Evolutionary conservation across 2,329 filamentous ascomycete species (phyloP).

Genomic region (Sporothrix schenckii): DNA sequence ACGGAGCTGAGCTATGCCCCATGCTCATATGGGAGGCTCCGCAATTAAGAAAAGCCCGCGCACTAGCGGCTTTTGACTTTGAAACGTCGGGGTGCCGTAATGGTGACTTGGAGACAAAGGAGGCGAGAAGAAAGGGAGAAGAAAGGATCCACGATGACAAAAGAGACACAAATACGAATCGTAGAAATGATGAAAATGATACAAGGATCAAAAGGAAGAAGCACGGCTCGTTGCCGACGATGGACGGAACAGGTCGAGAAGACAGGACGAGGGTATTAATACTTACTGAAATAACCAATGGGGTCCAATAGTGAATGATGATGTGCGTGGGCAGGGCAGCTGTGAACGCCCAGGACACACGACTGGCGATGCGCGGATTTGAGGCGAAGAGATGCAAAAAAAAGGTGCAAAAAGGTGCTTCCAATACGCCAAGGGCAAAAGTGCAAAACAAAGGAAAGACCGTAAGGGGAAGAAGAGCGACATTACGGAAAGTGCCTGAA

Average conservation of each 20-base stretch:
- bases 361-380: neutral
- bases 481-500: too few species aligned
- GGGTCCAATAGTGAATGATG: neutral
- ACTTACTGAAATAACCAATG: conserved; percentile 13
- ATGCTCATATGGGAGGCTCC: neutral
- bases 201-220: too few species aligned
- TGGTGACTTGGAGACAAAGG: neutral
- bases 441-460: neutral
- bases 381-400: neutral
- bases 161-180: neutral
- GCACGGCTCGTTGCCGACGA: neutral
- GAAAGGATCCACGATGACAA: too few species aligned
- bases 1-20: conserved; percentile 5
- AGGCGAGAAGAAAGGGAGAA: neutral
- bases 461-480: too few species aligned
- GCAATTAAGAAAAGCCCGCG: conserved; percentile 25
- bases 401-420: neutral
- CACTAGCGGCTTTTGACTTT: conserved; percentile 4
- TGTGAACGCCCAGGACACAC: neutral
- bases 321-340: neutral
- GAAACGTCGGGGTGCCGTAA: conserved; percentile 9
- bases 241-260: too few species aligned
- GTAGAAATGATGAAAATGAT: too few species aligned
- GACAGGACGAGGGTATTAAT: neutral
- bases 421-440: neutral